Conservation (phyloP, 768 basidiomycete species). For the Peribolospora kevripleyi region DNA sequence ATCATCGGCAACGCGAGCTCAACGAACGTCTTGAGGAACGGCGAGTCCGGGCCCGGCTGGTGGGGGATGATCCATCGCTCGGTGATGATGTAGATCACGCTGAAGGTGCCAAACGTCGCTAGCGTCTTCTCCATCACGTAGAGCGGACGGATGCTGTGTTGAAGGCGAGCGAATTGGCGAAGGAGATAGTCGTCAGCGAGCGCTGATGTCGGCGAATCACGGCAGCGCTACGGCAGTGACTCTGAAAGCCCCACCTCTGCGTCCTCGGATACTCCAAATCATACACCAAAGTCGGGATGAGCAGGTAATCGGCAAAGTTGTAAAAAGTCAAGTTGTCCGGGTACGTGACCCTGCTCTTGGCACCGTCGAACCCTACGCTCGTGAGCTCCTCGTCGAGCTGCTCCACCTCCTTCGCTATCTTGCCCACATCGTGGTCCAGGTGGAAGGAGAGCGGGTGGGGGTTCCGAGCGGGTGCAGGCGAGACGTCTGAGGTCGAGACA, state of each 20-base stretch:
- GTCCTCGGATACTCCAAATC: slow-evolving; percentile 91
- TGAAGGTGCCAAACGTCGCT: slow-evolving; percentile 90
- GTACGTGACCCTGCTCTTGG: slow-evolving; percentile 39
- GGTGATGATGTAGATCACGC: slow-evolving; percentile 57
- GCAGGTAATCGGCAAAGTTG: slow-evolving; percentile 63
- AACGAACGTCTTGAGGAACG: slow-evolving; percentile 48
- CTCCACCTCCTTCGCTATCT: slow-evolving; percentile 47
- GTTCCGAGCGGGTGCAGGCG: slow-evolving; percentile 3
- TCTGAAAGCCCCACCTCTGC: slow-evolving; percentile 31
- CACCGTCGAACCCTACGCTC: slow-evolving; percentile 29
- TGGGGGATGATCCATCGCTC: slow-evolving; percentile 82
- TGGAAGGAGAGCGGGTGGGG: slow-evolving; percentile 33
- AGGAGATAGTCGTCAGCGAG: neutral
- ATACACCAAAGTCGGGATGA: slow-evolving; percentile 81
- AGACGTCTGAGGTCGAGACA: too few relatives aligned
- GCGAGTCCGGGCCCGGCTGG: slow-evolving; percentile 22
- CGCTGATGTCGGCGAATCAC: neutral
- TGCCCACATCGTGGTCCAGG: slow-evolving; percentile 37
- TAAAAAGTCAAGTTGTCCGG: slow-evolving; percentile 59
- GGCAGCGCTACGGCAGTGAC: neutral
- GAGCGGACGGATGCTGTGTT: slow-evolving; percentile 29
- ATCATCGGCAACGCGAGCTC: slow-evolving; percentile 82
- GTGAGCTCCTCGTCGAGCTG: slow-evolving; percentile 54
- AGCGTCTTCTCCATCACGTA: slow-evolving; percentile 51
- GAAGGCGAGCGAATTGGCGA: neutral